Evolutionary conservation across 805 yeast species (phyloP), one percentile per base, ranked within the genome.

Genomic region (Maudiozyma barnettii): DNA sequence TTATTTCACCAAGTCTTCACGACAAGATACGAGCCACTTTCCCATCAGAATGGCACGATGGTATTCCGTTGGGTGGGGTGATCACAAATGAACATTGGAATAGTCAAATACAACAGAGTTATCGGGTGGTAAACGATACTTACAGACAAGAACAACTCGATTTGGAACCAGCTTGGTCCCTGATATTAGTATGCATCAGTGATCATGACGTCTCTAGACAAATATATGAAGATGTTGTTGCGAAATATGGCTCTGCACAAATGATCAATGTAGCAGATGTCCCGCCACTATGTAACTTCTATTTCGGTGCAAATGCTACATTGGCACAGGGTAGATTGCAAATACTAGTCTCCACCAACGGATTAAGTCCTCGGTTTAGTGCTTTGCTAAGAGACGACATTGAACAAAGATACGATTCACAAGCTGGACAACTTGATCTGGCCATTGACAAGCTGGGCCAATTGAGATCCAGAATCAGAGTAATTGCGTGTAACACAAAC

Each of bases 261-360:
- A 41, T 59, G 45, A 55, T 65, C n/a, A 65, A 65, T 43, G 66
- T 65, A 9, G 68, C 68, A 7, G 69, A 65, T 44, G 58, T 60
- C 14, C 68, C 68, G 9, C 57, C 59, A 2, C 43, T 63, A 16
- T 65, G 69, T 50, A 66, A 63, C 45, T 59, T 63, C 20, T 64
- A 60, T 45, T 65, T 65, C 48, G 69, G 69, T 7, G 64, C 68
- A 20, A 61, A 64, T 41, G 45, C 58, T 10, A 35, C 26, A 6
- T 31, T 48, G 10, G 60, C 49, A 1, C 18, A 47, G 12, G 45
- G 47, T 4, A 16, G 52, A 12, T 31, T 57, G 37, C 60, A 58
- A 41, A 29, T 61, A 14, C 45, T 64, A 53, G 56, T 64, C 12
- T 56, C 61, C 18, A 58, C 65, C 14, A 63, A 65, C 40, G 68